Base-by-base conservation (phyloP, 192 early-diverging fungal genomes). In the Funneliformis mosseae region DNA sequence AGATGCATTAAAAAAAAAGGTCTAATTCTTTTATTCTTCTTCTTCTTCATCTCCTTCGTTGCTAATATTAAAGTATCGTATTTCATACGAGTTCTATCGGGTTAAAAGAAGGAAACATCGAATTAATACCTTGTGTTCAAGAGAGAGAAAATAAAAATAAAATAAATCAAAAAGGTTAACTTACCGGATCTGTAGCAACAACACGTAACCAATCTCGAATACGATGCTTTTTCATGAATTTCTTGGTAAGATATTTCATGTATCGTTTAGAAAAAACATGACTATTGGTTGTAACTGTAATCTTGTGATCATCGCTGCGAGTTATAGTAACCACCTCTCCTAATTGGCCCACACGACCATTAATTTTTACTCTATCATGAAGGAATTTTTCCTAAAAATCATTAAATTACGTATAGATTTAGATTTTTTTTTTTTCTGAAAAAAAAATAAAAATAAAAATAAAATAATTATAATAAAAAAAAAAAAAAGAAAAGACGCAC, bases 181-280 rank as follows among this genome's bases (percentile, higher is more conserved):
- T 48, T 71, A 79, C 86, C 93, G 96, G 96, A 91, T 87, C 85
- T 81, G 90, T 87, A 83, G 95, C 89, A 86, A 98, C 90, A 84
- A 98, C 98, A 88, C 98, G 97, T 85, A 99, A 89, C 93, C 94
- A 98, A 91, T 99, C 98, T 86, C 96, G 93, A 89, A 99, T 94
- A 87, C 94, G 91, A 92, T 98, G 90, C 95, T 99, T 97, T 96
- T 99, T 99, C 89, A 99, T 91, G 95, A 96, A 99, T 93, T 97
- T 97, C 95, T 99, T 99, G 90, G 98, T 95, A 74, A 99, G 93
- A 94, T 99, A 99, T 95, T 99, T 99, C 88, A 98, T 88, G 94
- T 99, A 99, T 82, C 97, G 94, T 94, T 99, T 99, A 85, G 97
- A 93, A 90, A 98, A 95, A 76, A 89, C 88, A 77, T 87, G 88